A percentile compares a stretch with the other conserved stretches of the same genome.
Evolutionary conservation across 805 yeast genomes (phyloP).

Genomic region (Tetrapisispora phaffii): DNA sequence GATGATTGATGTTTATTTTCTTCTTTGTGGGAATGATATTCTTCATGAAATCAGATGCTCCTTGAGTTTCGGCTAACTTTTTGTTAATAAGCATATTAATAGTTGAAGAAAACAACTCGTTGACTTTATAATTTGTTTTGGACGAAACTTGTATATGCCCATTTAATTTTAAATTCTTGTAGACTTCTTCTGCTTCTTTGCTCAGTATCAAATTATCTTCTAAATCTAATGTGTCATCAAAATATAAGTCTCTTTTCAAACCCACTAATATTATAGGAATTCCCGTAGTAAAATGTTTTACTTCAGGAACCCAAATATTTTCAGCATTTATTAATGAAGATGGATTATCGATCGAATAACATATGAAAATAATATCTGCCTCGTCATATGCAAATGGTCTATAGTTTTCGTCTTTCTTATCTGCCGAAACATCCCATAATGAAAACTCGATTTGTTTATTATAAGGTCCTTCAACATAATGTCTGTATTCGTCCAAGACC

Average conservation of each 20-base stretch:
- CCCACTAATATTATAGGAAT: constrained; percentile 77
- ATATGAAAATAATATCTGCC: constrained; percentile 62
- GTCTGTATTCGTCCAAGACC: constrained; percentile 68
- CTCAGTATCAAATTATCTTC: constrained; percentile 1
- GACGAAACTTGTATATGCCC: constrained; percentile 4
- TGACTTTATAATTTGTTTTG: not conserved
- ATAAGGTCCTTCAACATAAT: constrained; percentile 41
- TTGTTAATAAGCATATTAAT: not conserved
- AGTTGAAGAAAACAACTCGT: not conserved
- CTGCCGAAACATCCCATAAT: constrained; percentile 87
- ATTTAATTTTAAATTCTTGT: not conserved
- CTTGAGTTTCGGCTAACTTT: constrained; percentile 1
- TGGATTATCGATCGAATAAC: constrained; percentile 59
- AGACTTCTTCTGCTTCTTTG: not conserved
- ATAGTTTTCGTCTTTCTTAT: constrained; percentile 73
- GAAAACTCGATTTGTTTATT: constrained; percentile 54
- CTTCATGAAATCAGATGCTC: not conserved
- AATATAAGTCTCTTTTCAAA: constrained; percentile 55
- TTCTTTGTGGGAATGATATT: not conserved
- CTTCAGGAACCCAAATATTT: constrained; percentile 86
- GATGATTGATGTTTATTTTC: not conserved
- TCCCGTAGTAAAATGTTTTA: constrained; percentile 58
- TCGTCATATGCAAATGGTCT: constrained; percentile 76
- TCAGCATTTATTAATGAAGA: constrained; percentile 60
- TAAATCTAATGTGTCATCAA: not conserved